Base-by-base conservation (phyloP, 2,329 filamentous ascomycete genomes). In the Colletotrichum endophyticum region DNA sequence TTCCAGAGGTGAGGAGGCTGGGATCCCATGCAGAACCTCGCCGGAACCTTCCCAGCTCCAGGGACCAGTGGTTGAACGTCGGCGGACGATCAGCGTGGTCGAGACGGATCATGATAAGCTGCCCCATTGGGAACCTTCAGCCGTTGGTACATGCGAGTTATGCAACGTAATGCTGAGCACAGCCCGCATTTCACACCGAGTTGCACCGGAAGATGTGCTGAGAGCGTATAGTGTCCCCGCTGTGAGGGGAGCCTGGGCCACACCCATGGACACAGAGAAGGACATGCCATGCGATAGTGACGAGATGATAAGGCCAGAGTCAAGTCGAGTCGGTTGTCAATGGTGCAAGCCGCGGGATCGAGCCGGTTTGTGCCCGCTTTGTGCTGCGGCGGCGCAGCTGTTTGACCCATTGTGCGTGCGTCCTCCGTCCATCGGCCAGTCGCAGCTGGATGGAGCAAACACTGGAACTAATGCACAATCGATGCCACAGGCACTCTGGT, bases 111-210 rank as follows among this genome's bases (percentile, higher is more conserved):
- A 75, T 66, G 72, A 77, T 72, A 74, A 74, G 76, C 63, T 74
- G 74, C 76, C 70, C 66, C 39, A 73, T 77, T 77, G 28, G 76
- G 73, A 70, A 73, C 27, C 74, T 62, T 70, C n/a, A 57, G 53
- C 70, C 56, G 72, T 30, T 70, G 44, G 66, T 66, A 63, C 72
- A 77, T 66, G 61, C 59, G 28, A 70, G 66, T 78, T 78, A 77
- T 78, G 75, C 77, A 76, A 73, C 63, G 62, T 69, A 73, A 66
- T 76, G 70, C 72, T 64, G 27, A 66, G 66, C 75, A 78, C 34
- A 71, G 76, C 74, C 73, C 67, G 70, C 44, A 59, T 64, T 70
- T 39, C 44, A 77, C 63, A 62, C 49, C 70, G 70, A 70, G 53
- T 63, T 64, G 44, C 70, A 66, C 59, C 70, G 70, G 74, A 69